These are phyloP conservation scores for Panicum virgatum DNA, from an alignment of 202 grass and related monocot genomes.

Conservation along the genomic window DNA sequence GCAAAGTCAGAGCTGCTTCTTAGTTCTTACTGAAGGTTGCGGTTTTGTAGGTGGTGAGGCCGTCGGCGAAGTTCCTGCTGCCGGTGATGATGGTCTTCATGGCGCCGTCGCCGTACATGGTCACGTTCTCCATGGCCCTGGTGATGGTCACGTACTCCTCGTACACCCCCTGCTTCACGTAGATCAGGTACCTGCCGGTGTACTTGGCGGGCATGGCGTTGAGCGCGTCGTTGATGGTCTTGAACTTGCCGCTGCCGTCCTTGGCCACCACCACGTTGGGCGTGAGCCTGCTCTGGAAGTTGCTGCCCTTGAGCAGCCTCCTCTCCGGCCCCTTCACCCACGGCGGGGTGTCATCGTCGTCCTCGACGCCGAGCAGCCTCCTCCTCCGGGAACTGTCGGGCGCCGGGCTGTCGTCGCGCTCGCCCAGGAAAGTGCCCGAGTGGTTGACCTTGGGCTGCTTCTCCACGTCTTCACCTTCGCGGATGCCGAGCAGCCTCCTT, in stretches of 20 bases:
- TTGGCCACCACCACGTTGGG: conserved; percentile 67
- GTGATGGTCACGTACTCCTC: conserved; percentile 61
- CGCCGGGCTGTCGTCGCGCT: neutral
- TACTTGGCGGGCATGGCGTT: conserved; percentile 43
- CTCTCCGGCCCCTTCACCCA: conserved; percentile 52
- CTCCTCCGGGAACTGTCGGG: neutral
- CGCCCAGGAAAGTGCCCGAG: neutral
- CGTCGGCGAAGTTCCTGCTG: conserved; percentile 59
- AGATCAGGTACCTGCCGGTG: conserved; percentile 63
- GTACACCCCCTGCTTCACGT: conserved; percentile 70
- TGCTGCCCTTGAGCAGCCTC: conserved; percentile 44
- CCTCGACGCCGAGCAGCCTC: neutral
- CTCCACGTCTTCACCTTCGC: neutral
- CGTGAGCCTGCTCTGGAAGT: conserved; percentile 36
- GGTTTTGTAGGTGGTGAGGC: conserved; percentile 61
- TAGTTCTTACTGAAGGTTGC: conserved; percentile 70
- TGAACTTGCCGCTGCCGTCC: conserved; percentile 66
- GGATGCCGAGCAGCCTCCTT: neutral
- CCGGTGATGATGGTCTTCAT: conserved; percentile 56
- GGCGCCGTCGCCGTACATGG: conserved; percentile 64
- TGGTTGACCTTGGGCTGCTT: neutral
- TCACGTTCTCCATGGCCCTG: conserved; percentile 50
- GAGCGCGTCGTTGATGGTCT: conserved; percentile 62
- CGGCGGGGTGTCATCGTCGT: conserved; percentile 24
- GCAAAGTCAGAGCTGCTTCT: no score